Evolutionary conservation across 306 rosid genomes (phyloP).

Genomic region (Quercus parvula): DNA sequence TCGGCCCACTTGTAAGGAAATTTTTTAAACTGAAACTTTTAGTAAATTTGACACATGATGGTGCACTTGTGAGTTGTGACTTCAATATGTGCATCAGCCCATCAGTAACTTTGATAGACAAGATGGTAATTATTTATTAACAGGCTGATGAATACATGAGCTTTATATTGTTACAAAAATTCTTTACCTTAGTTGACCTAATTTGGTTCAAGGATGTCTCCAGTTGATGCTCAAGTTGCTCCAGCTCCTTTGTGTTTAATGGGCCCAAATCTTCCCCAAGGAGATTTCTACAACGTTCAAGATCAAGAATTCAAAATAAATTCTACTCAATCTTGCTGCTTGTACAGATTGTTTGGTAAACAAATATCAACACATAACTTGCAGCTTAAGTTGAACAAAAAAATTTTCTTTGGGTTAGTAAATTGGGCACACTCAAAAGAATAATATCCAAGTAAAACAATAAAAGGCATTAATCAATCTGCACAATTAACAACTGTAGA

Average conservation of each 20-base stretch:
- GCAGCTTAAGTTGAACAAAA: background rate
- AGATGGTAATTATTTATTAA: too few species aligned
- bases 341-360: background rate
- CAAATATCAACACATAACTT: background rate
- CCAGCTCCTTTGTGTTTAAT: conserved; percentile 57
- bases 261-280: conserved; percentile 83
- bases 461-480: background rate
- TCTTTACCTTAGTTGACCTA: conserved; percentile 71
- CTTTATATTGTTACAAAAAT: too few species aligned
- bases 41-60: too few species aligned
- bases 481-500: background rate
- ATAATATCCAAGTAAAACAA: background rate
- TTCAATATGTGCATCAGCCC: too few species aligned
- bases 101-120: too few species aligned
- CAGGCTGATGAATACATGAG: too few species aligned
- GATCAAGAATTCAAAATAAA: background rate
- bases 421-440: background rate
- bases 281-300: conserved; percentile 47
- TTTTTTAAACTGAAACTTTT: too few species aligned
- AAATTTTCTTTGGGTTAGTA: background rate
- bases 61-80: too few species aligned
- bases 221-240: conserved; percentile 72
- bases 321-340: background rate
- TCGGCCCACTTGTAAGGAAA: too few species aligned
- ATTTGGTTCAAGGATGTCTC: conserved; percentile 66